These are phyloP conservation scores for Goffeauzyma gilvescens DNA, from an alignment of 768 basidiomycete genomes.

Conservation along the genomic window DNA sequence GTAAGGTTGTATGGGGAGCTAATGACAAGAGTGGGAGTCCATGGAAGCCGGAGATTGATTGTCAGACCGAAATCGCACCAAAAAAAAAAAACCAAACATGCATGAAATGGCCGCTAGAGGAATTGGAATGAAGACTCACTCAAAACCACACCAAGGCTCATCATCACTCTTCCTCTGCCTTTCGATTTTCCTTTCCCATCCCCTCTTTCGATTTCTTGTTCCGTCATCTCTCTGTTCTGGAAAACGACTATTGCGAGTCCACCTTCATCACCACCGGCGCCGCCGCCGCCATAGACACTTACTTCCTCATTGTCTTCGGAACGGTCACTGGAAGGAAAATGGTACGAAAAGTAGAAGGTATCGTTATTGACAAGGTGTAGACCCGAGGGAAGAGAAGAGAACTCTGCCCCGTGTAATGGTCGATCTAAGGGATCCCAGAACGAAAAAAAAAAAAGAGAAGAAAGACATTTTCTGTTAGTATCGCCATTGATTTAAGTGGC, in stretches of 20 bases:
- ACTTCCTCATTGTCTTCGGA: not conserved
- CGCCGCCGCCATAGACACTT: slow-evolving; percentile 8
- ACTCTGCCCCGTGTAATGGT: slow-evolving; percentile 16
- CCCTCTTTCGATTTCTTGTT: slow-evolving; percentile 11
- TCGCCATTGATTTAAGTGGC: no score
- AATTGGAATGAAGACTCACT: slow-evolving; percentile 13
- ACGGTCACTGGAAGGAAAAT: slow-evolving; percentile 8
- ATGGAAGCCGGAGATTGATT: no score
- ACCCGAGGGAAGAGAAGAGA: slow-evolving; percentile 24
- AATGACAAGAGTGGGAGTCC: not conserved
- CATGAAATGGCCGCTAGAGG: no score
- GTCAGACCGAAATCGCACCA: no score
- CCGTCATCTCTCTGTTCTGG: slow-evolving; percentile 12
- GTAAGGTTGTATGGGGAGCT: not conserved
- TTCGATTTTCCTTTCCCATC: slow-evolving; percentile 13
- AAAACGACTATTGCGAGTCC: slow-evolving; percentile 13
- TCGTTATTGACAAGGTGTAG: slow-evolving; percentile 22
- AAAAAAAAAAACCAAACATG: no score
- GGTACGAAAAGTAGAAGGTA: slow-evolving; percentile 18
- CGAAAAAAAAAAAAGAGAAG: no score
- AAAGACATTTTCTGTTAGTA: no score
- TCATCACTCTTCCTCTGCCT: slow-evolving; percentile 26
- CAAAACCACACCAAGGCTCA: slow-evolving; percentile 22
- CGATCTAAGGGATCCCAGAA: not conserved
- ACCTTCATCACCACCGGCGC: not conserved